These are phyloP conservation scores for Solanum commersonii DNA, from an alignment of 257 asterid species.

Conservation along the genomic window DNA sequence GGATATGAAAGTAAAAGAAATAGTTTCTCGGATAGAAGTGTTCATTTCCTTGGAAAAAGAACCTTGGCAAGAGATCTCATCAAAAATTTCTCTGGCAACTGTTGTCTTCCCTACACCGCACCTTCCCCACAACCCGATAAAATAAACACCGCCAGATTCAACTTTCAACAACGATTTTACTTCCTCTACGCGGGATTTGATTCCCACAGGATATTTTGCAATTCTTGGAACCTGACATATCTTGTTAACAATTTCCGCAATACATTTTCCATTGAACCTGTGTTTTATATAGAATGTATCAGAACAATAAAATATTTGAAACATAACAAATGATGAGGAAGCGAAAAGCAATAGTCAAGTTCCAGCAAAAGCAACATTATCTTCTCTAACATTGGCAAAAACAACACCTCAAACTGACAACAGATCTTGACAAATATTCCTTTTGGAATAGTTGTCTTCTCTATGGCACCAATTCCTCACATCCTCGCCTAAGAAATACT, in stretches of 20 bases:
- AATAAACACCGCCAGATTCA: background rate
- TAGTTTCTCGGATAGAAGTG: too few relatives aligned
- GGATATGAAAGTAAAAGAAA: too few relatives aligned
- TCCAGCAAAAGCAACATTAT: too few relatives aligned
- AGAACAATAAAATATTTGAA: background rate
- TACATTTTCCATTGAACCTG: background rate
- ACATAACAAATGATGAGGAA: background rate
- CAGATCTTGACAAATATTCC: too few relatives aligned
- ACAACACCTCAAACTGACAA: background rate
- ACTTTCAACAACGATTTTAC: background rate
- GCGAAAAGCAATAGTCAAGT: too few relatives aligned
- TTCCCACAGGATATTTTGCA: background rate
- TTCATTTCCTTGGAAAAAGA: too few relatives aligned
- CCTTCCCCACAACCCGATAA: background rate
- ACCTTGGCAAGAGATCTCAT: background rate
- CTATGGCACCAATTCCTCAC: background rate
- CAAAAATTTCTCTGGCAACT: background rate
- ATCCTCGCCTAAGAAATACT: background rate
- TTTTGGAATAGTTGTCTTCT: background rate
- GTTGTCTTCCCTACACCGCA: constrained; percentile 5
- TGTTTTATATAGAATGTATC: background rate
- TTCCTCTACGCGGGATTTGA: background rate
- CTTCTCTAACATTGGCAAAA: background rate
- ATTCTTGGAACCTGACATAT: too few relatives aligned
- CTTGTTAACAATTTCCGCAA: background rate